Evolutionary conservation across 306 rosid genomes (phyloP).

Genomic region (Malus asiatica): DNA sequence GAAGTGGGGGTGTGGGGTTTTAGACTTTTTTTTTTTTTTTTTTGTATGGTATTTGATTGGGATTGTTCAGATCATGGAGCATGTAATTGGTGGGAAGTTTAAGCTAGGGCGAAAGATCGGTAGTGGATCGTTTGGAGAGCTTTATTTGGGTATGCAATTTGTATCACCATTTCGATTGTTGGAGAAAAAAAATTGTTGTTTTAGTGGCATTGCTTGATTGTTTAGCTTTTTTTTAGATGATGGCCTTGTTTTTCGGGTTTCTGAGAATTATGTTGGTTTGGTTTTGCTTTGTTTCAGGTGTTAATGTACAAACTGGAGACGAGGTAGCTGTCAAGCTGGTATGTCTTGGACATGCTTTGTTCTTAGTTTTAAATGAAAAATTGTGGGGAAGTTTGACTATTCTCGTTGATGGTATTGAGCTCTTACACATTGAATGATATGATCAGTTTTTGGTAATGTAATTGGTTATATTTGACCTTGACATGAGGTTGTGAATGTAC

Average conservation of each 20-base stretch:
- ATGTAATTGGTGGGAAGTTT: conserved; percentile 84
- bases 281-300: conserved; percentile 46
- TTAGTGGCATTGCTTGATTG: conserved; percentile 10
- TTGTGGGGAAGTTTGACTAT: neutral
- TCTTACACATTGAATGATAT: neutral
- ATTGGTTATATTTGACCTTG: neutral
- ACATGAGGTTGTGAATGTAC: neutral
- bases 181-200: neutral
- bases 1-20: conserved; percentile 19
- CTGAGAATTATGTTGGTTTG: conserved; percentile 23
- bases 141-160: conserved; percentile 69
- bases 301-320: conserved; percentile 88
- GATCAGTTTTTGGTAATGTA: neutral
- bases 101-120: conserved; percentile 97
- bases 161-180: neutral
- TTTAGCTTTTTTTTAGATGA: neutral
- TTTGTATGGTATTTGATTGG: conserved; percentile 19
- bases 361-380: neutral
- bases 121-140: conserved; percentile 93
- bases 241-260: neutral
- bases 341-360: conserved; percentile 22
- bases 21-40: too few relatives aligned
- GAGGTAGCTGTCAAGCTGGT: conserved; percentile 99
- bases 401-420: neutral
- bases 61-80: conserved; percentile 66